phyloP scores from a whole-genome alignment of 129 eudicot species.

The Kitagawia praeruptora region DNA sequence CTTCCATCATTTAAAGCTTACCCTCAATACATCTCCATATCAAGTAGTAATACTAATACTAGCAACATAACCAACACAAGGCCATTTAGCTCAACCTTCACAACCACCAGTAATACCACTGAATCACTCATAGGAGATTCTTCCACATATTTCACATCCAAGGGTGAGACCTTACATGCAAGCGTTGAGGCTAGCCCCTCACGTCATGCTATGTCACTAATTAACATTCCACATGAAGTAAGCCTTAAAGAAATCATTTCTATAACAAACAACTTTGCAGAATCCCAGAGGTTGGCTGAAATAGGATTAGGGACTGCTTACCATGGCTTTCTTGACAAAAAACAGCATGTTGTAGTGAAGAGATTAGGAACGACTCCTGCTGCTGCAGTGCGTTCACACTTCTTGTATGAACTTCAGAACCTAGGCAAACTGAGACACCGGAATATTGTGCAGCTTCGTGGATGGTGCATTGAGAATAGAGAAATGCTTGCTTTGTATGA shows the following conservation, averaged over 20 bases:
- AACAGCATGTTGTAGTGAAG: constrained; percentile 51
- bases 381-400: constrained; percentile 54
- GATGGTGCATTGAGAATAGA: constrained; percentile 94
- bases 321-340: constrained; percentile 49
- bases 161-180: constrained; percentile 40
- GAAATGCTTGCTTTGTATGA: constrained; percentile 86
- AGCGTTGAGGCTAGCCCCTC: constrained; percentile 23
- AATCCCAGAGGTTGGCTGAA: constrained; percentile 53
- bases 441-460: constrained; percentile 77
- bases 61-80: constrained; percentile 24
- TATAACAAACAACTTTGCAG: constrained; percentile 71
- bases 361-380: constrained; percentile 69
- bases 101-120: background rate
- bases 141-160: constrained; percentile 41
- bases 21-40: constrained; percentile 60
- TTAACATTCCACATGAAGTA: constrained; percentile 62
- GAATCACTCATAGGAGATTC: constrained; percentile 17
- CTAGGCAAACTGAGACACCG: constrained; percentile 71
- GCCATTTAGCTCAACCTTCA: constrained; percentile 16
- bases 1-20: constrained; percentile 61
- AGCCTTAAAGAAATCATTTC: constrained; percentile 47
- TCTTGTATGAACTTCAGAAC: constrained; percentile 62
- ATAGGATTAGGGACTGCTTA: constrained; percentile 77
- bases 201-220: constrained; percentile 20
- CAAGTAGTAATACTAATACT: constrained; percentile 27